Conservation (phyloP, 192 early-diverging fungal genomes). For the Paraglomus occultum region DNA sequence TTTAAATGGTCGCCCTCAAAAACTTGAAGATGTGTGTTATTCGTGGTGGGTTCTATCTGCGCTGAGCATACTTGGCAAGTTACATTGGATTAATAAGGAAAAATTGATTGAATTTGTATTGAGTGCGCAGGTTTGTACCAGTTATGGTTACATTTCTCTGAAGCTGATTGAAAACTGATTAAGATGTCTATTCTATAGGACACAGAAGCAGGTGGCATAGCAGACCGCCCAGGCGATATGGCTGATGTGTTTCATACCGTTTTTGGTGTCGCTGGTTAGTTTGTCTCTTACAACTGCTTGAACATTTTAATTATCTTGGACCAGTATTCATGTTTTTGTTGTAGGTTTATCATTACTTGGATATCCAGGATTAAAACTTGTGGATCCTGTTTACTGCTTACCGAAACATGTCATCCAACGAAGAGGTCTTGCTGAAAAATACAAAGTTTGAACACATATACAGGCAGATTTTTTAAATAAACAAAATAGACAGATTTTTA, state of each 20-base stretch:
- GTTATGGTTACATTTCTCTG: constrained; percentile 8
- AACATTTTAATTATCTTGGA: background rate
- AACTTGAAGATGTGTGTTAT: constrained; percentile 96
- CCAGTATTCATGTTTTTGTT: background rate
- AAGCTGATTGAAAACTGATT: background rate
- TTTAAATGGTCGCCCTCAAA: constrained; percentile 95
- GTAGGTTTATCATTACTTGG: constrained; percentile 78
- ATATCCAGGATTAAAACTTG: constrained; percentile 66
- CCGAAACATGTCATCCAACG: constrained; percentile 60
- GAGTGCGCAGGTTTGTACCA: constrained; percentile 58
- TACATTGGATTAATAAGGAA: constrained; percentile 83
- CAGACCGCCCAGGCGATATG: constrained; percentile 89
- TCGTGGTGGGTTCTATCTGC: constrained; percentile 98
- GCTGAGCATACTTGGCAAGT: constrained; percentile 71
- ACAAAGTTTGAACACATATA: constrained; percentile 28
- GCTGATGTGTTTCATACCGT: constrained; percentile 96
- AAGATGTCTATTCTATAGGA: constrained; percentile 46
- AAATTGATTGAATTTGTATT: constrained; percentile 81
- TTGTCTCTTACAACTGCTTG: constrained; percentile 8
- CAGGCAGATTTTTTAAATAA: background rate
- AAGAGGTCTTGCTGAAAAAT: constrained; percentile 44
- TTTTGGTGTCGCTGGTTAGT: constrained; percentile 85
- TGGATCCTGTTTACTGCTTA: constrained; percentile 95
- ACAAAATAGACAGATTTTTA: too few relatives aligned
- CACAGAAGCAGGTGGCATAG: constrained; percentile 82